phyloP scores from a whole-genome alignment of 805 yeast species.

The Tetrapisispora arboricola region DNA sequence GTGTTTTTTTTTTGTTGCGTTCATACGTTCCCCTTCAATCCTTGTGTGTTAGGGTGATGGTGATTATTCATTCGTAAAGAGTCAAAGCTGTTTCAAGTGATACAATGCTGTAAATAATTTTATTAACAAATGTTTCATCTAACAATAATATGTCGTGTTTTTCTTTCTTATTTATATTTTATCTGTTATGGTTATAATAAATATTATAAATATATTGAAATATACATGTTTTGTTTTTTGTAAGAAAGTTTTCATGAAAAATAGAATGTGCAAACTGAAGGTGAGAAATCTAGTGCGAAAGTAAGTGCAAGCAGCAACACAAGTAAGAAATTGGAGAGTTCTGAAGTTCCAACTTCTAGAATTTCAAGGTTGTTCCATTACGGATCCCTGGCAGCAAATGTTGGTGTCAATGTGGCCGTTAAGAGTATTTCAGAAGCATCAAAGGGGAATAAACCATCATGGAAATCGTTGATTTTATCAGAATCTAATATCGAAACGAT shows the following conservation, averaged over 20 bases:
- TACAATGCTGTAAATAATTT: too few relatives aligned
- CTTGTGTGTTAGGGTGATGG: too few relatives aligned
- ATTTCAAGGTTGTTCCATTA: conserved; percentile 87
- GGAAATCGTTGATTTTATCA: conserved; percentile 55
- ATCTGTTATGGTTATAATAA: too few relatives aligned
- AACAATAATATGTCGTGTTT: too few relatives aligned
- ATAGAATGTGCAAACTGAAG: background rate
- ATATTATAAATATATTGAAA: too few relatives aligned
- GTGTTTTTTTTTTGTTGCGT: background rate
- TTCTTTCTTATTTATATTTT: too few relatives aligned
- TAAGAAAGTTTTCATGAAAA: background rate
- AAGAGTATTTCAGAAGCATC: conserved; percentile 67
- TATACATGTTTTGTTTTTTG: too few relatives aligned
- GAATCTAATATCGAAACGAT: conserved; percentile 80
- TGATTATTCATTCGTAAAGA: too few relatives aligned
- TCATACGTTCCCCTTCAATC: too few relatives aligned
- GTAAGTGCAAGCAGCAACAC: too few relatives aligned
- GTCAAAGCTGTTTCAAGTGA: too few relatives aligned
- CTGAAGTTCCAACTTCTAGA: conserved; percentile 79
- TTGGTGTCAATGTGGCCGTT: conserved; percentile 73
- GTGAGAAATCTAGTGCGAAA: conserved; percentile 1
- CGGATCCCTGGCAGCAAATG: conserved; percentile 84
- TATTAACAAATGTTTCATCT: too few relatives aligned
- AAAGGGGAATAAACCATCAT: conserved; percentile 38
- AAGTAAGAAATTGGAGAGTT: conserved; percentile 19